A percentile compares a stretch with the other conserved stretches of the same genome.
These are phyloP conservation scores for Cryptococcus hybrid DNA, from an alignment of 1,284 basidiomycete species.

Conservation along the genomic window DNA sequence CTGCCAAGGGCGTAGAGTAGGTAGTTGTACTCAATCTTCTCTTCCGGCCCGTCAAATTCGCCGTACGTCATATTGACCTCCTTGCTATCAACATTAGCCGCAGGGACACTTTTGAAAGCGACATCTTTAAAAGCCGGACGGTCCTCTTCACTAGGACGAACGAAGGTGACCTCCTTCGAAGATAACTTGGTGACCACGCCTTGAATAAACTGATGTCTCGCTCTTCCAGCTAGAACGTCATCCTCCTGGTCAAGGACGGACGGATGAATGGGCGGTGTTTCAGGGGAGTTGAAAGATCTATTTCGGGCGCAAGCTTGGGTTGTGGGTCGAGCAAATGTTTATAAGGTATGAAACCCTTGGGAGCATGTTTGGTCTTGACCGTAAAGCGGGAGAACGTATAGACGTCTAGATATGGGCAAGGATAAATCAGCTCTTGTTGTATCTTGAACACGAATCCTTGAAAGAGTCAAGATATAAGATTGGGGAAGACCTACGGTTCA, in stretches of 20 bases:
- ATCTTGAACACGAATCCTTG: not conserved
- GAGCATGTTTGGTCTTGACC: conserved; percentile 50
- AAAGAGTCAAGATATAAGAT: not conserved
- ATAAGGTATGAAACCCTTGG: conserved; percentile 65
- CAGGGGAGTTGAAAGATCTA: conserved; percentile 16
- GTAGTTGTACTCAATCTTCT: conserved; percentile 51
- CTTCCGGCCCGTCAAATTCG: conserved; percentile 27
- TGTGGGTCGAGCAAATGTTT: conserved; percentile 51
- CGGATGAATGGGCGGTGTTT: conserved; percentile 3
- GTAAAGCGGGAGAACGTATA: conserved; percentile 55
- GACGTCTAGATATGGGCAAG: conserved; percentile 33
- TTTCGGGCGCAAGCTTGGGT: conserved; percentile 15
- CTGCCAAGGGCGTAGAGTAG: conserved; percentile 51
- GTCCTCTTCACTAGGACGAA: conserved; percentile 12
- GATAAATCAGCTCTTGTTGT: too few species aligned
- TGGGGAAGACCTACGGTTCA: conserved; percentile 35
- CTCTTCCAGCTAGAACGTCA: conserved; percentile 3
- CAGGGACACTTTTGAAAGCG: not conserved
- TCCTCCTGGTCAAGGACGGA: not conserved
- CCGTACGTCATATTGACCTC: conserved; percentile 10
- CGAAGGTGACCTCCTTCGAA: conserved; percentile 55
- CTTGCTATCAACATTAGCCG: not conserved
- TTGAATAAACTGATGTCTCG: conserved; percentile 51
- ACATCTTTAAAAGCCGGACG: too few species aligned
- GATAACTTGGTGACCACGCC: conserved; percentile 56